These are phyloP conservation scores for Cutaneotrichosporon cyanovorans DNA, from an alignment of 1,284 basidiomycete species.

Conservation along the genomic window DNA sequence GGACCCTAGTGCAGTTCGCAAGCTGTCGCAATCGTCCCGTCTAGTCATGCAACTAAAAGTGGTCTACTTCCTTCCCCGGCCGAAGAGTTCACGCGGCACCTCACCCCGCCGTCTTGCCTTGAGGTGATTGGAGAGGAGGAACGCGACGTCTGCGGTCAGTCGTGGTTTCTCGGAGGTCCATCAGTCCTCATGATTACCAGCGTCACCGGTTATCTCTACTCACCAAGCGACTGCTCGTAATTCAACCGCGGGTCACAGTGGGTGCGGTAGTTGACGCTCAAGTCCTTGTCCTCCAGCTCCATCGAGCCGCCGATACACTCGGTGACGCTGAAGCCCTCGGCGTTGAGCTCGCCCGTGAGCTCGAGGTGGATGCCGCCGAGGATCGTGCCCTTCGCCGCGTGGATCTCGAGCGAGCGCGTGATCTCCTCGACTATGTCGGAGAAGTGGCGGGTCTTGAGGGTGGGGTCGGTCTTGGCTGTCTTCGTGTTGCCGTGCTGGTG, in stretches of 20 bases:
- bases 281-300: constrained; percentile 51
- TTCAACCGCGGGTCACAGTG: constrained; percentile 51
- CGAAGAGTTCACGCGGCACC: constrained; percentile 32
- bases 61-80: not conserved
- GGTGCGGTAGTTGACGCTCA: constrained; percentile 50
- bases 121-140: constrained; percentile 46
- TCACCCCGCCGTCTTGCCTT: constrained; percentile 41
- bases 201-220: no score
- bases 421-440: constrained; percentile 85
- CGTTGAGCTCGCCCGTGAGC: constrained; percentile 90
- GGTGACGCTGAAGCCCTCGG: constrained; percentile 71
- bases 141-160: constrained; percentile 46
- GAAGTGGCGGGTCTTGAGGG: constrained; percentile 81
- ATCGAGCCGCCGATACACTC: constrained; percentile 55
- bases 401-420: constrained; percentile 71
- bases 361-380: constrained; percentile 95
- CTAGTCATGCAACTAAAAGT: no score
- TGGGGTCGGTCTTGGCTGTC: constrained; percentile 57
- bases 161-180: not conserved
- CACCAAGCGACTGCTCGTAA: constrained; percentile 51
- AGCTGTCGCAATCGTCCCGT: no score
- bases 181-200: no score
- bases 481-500: constrained; percentile 56
- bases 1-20: no score
- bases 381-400: constrained; percentile 60